These are phyloP conservation scores for Dothideomycetidae sp. DNA, from an alignment of 2,329 filamentous ascomycete species.

Conservation along the genomic window DNA sequence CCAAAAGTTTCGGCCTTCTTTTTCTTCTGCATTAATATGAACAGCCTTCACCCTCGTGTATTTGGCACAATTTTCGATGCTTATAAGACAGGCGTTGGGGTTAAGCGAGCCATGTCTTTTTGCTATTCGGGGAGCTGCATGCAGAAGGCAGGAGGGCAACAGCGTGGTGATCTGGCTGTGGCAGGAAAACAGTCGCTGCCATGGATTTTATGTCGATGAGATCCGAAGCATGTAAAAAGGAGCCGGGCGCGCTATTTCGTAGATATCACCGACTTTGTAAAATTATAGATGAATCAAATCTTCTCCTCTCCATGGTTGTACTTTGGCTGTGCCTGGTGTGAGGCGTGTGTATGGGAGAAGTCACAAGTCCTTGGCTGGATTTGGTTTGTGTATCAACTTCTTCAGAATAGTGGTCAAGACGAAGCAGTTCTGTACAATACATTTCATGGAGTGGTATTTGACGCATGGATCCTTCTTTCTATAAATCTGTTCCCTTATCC, in stretches of 20 bases:
- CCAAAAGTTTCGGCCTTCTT: constrained; percentile 5
- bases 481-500: too few relatives aligned
- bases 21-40: constrained; percentile 2
- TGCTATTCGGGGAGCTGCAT: not conserved
- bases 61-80: not conserved
- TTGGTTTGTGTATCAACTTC: too few relatives aligned
- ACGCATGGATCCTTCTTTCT: too few relatives aligned
- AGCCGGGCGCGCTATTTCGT: too few relatives aligned
- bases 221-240: not conserved
- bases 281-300: not conserved
- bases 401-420: too few relatives aligned
- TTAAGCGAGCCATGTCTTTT: not conserved
- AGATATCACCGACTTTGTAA: not conserved
- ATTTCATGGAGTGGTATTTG: too few relatives aligned
- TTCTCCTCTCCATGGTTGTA: not conserved
- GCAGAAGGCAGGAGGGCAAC: not conserved
- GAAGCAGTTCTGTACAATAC: too few relatives aligned
- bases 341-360: too few relatives aligned
- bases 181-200: not conserved
- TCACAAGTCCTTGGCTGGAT: too few relatives aligned
- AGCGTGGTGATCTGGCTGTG: not conserved
- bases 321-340: too few relatives aligned
- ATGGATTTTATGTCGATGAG: not conserved
- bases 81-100: not conserved
- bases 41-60: not conserved